Evolutionary conservation across 371 early-diverging fungal genomes (phyloP).

Genomic region (Smittium mucronatum): DNA sequence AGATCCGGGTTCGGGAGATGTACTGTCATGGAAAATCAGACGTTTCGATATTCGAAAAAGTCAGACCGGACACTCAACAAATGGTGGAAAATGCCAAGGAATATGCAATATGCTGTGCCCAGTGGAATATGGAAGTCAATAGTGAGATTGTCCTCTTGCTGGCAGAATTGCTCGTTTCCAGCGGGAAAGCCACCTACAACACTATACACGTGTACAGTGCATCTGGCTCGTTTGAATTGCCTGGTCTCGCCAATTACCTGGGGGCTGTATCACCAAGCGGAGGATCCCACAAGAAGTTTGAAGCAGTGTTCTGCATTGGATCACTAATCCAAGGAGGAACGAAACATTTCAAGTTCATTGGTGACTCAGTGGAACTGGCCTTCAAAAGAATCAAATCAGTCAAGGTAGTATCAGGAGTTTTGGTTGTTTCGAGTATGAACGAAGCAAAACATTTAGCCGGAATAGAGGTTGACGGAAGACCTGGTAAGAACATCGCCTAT

Average conservation of each 20-base stretch:
- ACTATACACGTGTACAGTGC: constrained; percentile 3
- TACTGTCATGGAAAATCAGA: neutral
- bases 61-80: neutral
- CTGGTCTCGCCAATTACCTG: constrained; percentile 1
- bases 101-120: neutral
- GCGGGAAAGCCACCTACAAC: neutral
- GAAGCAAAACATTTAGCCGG: constrained; percentile 2
- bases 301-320: constrained; percentile 1
- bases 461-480: neutral
- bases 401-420: neutral
- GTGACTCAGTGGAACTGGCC: neutral
- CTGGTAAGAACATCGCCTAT: neutral
- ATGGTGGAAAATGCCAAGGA: neutral
- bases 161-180: neutral
- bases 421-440: neutral
- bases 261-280: neutral
- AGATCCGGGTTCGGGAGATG: neutral
- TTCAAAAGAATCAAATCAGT: neutral
- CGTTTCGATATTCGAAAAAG: neutral
- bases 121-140: constrained; percentile 11
- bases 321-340: constrained; percentile 10
- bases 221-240: constrained; percentile 4
- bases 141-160: constrained; percentile 1
- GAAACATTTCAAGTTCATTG: constrained; percentile 10
- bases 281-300: neutral